Evolutionary conservation across 768 basidiomycete species (phyloP).

Genomic region (Boletus edulis): DNA sequence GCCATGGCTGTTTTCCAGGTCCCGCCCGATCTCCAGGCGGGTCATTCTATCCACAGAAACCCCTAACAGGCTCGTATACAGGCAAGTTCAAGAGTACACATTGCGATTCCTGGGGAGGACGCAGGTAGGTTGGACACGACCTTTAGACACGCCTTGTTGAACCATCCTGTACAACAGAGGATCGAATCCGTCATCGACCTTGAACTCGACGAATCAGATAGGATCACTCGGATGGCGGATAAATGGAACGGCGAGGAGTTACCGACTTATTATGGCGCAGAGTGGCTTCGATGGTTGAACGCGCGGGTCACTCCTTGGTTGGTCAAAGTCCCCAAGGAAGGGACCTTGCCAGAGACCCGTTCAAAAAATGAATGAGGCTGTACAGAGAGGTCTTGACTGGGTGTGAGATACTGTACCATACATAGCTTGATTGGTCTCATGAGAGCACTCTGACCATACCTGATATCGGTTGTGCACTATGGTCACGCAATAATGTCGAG

Average conservation of each 20-base stretch:
- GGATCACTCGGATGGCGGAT: not conserved
- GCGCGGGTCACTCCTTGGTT: not conserved
- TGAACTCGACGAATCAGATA: not conserved
- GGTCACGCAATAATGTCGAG: no score
- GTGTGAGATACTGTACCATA: no score
- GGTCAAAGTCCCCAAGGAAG: not conserved
- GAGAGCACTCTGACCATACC: no score
- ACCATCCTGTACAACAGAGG: not conserved
- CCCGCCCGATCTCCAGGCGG: slow-evolving; percentile 48
- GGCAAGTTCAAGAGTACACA: not conserved
- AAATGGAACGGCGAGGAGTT: not conserved
- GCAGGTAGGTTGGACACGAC: not conserved
- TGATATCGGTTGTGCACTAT: no score
- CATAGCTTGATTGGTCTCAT: no score
- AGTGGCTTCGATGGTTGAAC: not conserved
- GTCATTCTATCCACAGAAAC: not conserved
- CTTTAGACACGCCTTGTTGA: not conserved
- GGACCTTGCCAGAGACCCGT: no score
- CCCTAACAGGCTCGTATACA: not conserved
- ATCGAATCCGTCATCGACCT: not conserved
- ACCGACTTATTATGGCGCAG: not conserved
- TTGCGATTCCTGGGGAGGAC: not conserved
- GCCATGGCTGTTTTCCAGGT: slow-evolving; percentile 37
- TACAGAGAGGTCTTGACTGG: no score
- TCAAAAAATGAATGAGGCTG: not conserved